A percentile compares a stretch with the other conserved stretches of the same genome.
These are phyloP conservation scores for Ceratobasidium sp. DNA, from an alignment of 1,284 basidiomycete species.

Conservation along the genomic window DNA sequence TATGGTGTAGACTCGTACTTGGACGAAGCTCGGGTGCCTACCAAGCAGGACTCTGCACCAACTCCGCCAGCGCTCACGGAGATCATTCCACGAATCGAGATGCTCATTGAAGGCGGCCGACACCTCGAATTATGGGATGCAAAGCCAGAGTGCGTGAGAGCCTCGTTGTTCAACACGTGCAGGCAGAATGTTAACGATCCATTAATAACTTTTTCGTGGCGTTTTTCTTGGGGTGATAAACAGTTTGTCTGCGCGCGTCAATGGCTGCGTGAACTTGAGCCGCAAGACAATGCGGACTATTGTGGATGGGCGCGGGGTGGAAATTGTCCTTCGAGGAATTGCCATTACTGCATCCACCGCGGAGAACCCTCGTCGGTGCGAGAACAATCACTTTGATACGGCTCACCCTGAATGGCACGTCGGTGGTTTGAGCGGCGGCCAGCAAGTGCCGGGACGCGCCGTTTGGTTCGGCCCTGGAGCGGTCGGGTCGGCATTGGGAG, in stretches of 20 bases:
- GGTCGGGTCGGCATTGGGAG: not conserved
- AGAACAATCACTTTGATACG: conserved; percentile 34
- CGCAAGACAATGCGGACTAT: conserved; percentile 33
- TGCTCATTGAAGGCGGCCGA: conserved; percentile 29
- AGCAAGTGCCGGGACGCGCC: conserved; percentile 29
- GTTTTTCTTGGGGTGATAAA: conserved; percentile 6
- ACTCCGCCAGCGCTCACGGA: conserved; percentile 18
- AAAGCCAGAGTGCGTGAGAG: conserved; percentile 30
- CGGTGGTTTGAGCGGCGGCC: conserved; percentile 28
- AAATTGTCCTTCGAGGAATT: conserved; percentile 30
- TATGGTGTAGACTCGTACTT: conserved; percentile 28
- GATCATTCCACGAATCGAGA: conserved; percentile 32
- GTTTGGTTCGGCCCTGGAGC: conserved; percentile 20
- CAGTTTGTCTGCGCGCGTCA: conserved; percentile 26
- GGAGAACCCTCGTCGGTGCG: conserved; percentile 34
- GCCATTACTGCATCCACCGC: conserved; percentile 29
- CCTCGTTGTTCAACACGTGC: conserved; percentile 9
- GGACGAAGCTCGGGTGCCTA: conserved; percentile 15
- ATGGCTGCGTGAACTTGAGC: conserved; percentile 25
- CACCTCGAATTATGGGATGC: conserved; percentile 36
- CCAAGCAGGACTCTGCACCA: not conserved
- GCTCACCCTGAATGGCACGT: conserved; percentile 31
- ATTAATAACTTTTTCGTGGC: conserved; percentile 2
- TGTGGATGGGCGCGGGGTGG: conserved; percentile 19
- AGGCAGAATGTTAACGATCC: not conserved